These are phyloP conservation scores for Mycosphaerella sp. DNA, from an alignment of 2,329 filamentous ascomycete species.

Conservation along the genomic window DNA sequence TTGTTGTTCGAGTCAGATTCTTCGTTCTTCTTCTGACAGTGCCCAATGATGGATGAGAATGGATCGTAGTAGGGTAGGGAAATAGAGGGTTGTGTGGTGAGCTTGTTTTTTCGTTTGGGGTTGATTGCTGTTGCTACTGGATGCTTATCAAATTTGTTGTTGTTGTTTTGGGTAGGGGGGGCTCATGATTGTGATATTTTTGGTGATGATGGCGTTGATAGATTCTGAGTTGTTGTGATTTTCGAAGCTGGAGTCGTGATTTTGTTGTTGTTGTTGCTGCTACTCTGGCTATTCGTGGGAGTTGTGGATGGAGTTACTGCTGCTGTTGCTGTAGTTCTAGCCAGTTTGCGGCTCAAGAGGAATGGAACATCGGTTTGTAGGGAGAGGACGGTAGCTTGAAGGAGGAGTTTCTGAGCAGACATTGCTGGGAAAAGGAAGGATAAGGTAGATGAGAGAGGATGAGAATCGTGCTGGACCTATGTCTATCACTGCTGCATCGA, in stretches of 20 bases:
- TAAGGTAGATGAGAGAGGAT: neutral
- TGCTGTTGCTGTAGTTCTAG: neutral
- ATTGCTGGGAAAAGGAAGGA: no score
- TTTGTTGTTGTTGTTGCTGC: slow-evolving; percentile 1
- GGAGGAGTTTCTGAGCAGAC: slow-evolving; percentile 5
- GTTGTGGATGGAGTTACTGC: no score
- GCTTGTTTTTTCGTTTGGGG: no score
- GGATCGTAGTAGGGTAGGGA: no score
- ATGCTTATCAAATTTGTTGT: no score
- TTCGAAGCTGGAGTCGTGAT: slow-evolving; percentile 7
- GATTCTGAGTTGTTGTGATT: slow-evolving; percentile 9
- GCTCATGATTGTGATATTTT: neutral
- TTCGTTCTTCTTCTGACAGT: no score
- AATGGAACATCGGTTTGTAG: slow-evolving; percentile 12
- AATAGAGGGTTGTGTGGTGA: no score
- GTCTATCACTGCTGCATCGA: neutral
- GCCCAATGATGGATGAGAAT: no score
- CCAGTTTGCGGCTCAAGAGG: slow-evolving; percentile 8
- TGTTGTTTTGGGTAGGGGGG: no score
- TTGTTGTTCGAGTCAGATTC: no score
- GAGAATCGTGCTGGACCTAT: neutral
- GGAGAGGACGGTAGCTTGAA: slow-evolving; percentile 10
- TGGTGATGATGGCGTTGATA: neutral
- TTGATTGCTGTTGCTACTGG: no score
- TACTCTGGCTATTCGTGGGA: no score